These are phyloP conservation scores for Phascolomyces articulosus DNA, from an alignment of 371 early-diverging fungal species.

Conservation along the genomic window DNA sequence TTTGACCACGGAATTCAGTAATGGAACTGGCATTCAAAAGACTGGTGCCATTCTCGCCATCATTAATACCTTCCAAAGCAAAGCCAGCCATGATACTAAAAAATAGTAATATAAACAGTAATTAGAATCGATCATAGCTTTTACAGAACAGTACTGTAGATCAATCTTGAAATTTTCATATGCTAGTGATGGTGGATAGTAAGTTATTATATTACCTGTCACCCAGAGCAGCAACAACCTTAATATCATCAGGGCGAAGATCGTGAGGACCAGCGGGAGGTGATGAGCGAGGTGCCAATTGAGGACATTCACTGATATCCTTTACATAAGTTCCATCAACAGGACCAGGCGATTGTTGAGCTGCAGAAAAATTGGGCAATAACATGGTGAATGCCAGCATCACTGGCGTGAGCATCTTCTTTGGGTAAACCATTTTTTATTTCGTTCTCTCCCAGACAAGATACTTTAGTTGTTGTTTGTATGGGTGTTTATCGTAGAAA, in stretches of 20 bases:
- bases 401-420: no score
- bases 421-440: no score
- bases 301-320: conserved; percentile 20
- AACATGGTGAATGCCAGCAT: not conserved
- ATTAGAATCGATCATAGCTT: no score
- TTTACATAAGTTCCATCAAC: not conserved
- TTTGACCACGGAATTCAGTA: conserved; percentile 44
- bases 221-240: conserved; percentile 27
- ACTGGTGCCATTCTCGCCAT: conserved; percentile 2
- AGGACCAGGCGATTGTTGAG: not conserved
- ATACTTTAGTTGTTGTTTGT: no score
- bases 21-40: conserved; percentile 21
- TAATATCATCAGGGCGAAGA: conserved; percentile 32
- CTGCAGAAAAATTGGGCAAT: not conserved
- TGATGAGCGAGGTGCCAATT: conserved; percentile 17
- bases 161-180: no score
- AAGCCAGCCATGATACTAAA: conserved; percentile 43
- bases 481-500: no score
- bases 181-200: no score
- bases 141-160: no score
- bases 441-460: no score
- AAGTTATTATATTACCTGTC: conserved; percentile 29
- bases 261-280: conserved; percentile 19
- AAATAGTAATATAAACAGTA: no score
- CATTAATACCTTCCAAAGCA: conserved; percentile 27